phyloP scores from a whole-genome alignment of 2,329 filamentous ascomycete genomes.

The Trichoderma oligosporum region DNA sequence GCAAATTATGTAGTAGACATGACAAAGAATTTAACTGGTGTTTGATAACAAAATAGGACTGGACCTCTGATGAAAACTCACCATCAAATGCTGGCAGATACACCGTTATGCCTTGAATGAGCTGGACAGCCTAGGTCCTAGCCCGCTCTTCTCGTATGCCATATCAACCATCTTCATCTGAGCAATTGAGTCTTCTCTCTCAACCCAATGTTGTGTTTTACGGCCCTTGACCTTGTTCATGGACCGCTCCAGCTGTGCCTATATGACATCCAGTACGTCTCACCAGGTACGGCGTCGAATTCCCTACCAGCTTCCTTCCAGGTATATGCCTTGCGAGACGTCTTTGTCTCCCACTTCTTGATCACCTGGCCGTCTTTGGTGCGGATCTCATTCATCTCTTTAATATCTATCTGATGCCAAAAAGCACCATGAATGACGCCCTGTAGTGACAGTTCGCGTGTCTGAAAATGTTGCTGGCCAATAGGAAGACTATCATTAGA shows the following conservation, averaged over 20 bases:
- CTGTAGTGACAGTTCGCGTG: constrained; percentile 29
- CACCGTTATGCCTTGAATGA: neutral
- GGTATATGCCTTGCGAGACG: constrained; percentile 35
- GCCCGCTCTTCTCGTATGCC: constrained; percentile 40
- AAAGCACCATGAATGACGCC: constrained; percentile 27
- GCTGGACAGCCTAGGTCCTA: constrained; percentile 21
- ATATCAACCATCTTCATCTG: constrained; percentile 47
- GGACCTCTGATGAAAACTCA: no score
- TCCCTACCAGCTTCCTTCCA: constrained; percentile 31
- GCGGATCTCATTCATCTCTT: constrained; percentile 31
- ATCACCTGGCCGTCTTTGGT: constrained; percentile 23
- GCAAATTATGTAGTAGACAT: no score
- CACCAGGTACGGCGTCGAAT: constrained; percentile 26
- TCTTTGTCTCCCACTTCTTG: constrained; percentile 24
- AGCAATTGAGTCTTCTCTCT: constrained; percentile 39
- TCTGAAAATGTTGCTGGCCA: constrained; percentile 18
- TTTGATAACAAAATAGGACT: no score
- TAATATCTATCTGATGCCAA: constrained; percentile 36
- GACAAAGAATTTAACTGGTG: no score
- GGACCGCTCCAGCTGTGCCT: constrained; percentile 48
- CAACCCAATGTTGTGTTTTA: constrained; percentile 39
- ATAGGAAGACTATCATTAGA: neutral
- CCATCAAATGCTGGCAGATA: no score
- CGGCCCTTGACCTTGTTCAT: constrained; percentile 42
- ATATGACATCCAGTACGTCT: constrained; percentile 43